phyloP scores from a whole-genome alignment of 306 rosid species.

The Ceratonia siliqua region DNA sequence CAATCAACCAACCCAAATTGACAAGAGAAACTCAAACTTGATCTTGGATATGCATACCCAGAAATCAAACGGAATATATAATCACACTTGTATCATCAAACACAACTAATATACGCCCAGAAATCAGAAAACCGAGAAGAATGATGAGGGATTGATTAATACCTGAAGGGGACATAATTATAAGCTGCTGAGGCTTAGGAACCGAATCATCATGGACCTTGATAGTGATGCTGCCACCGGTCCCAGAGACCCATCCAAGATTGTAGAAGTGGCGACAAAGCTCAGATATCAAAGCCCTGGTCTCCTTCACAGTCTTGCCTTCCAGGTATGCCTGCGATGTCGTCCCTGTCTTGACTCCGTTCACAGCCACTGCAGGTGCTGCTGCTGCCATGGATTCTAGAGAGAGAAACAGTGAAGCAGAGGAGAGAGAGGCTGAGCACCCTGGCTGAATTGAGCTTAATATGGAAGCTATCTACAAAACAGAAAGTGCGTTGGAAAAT shows the following conservation, averaged over 20 bases:
- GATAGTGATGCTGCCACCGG: constrained; percentile 81
- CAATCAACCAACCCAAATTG: constrained; percentile 14
- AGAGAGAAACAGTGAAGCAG: constrained; percentile 19
- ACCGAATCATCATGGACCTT: constrained; percentile 74
- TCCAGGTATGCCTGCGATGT: constrained; percentile 63
- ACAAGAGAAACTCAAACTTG: not conserved
- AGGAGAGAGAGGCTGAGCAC: not conserved
- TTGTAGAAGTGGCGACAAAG: constrained; percentile 81
- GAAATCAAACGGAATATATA: not conserved
- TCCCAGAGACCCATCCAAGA: constrained; percentile 87
- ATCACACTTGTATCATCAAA: not conserved
- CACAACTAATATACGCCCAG: not conserved
- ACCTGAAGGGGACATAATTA: constrained; percentile 82
- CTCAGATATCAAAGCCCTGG: constrained; percentile 64
- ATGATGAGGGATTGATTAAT: not conserved
- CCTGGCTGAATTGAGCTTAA: constrained; percentile 10
- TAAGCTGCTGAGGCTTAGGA: constrained; percentile 66
- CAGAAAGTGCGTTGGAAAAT: not conserved
- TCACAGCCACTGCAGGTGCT: constrained; percentile 38
- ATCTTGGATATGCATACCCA: not conserved
- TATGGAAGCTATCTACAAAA: constrained; percentile 6
- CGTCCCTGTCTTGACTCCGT: constrained; percentile 50
- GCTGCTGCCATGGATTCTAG: constrained; percentile 43
- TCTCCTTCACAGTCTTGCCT: constrained; percentile 63
- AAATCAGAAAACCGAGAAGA: not conserved